Percentiles rank a stretch among this genome's conserved stretches.
These are phyloP conservation scores for Capsella bursapastoris DNA, from an alignment of 345 rosid species.

Conservation along the genomic window DNA sequence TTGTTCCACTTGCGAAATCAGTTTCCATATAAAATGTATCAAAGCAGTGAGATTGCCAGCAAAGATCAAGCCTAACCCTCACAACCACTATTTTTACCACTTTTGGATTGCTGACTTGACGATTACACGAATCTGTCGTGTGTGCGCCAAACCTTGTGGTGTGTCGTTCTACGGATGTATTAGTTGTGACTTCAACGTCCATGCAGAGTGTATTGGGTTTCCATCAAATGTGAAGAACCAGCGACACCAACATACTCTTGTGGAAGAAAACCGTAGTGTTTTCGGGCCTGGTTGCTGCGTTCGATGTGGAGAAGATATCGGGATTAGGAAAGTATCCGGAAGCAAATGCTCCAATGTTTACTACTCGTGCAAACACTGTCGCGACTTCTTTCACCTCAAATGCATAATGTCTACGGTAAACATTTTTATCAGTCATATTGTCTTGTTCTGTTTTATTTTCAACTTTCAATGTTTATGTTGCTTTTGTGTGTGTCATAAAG, in stretches of 20 bases:
- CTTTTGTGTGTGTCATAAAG: neutral
- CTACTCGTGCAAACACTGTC: neutral
- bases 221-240: neutral
- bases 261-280: no score
- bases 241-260: neutral
- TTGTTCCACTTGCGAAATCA: neutral
- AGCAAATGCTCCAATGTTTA: neutral
- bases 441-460: neutral
- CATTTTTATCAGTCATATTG: neutral
- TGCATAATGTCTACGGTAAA: neutral
- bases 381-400: neutral
- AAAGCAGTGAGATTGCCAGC: neutral
- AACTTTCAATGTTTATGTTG: neutral
- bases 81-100: neutral
- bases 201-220: conserved; percentile 19
- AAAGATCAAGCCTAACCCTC: neutral
- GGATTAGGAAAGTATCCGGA: neutral
- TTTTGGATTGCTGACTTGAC: neutral
- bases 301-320: neutral
- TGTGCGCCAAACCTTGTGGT: conserved; percentile 7
- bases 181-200: neutral
- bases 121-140: neutral
- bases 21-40: conserved; percentile 14
- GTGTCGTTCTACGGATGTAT: conserved; percentile 9
- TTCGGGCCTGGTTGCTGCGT: neutral